Percentiles rank a stretch among this genome's conserved stretches.
Conservation (phyloP, 2,329 filamentous ascomycete genomes). For the Byssothecium circinans region DNA sequence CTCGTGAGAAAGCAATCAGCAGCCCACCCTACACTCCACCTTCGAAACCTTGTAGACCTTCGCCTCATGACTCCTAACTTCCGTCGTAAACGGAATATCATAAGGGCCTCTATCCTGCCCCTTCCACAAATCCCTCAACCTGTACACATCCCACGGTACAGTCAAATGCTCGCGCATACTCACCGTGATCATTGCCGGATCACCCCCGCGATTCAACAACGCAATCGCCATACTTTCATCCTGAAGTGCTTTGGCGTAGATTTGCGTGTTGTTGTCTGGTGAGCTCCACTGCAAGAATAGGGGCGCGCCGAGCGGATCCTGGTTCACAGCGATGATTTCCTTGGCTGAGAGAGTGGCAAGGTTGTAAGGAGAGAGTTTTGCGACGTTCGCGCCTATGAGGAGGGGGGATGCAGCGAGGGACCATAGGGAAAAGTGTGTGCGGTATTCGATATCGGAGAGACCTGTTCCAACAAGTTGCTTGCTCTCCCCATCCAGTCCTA, state of each 20-base stretch:
- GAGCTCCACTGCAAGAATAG: constrained; percentile 13
- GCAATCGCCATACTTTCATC: constrained; percentile 20
- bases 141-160: constrained; percentile 25
- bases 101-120: constrained; percentile 22
- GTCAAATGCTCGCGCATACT: constrained; percentile 24
- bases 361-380: constrained; percentile 35
- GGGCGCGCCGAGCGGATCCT: constrained; percentile 31
- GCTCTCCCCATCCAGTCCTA: constrained; percentile 25
- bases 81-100: constrained; percentile 25
- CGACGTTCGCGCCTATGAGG: constrained; percentile 45
- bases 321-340: constrained; percentile 49
- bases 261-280: constrained; percentile 17
- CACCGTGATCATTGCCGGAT: constrained; percentile 19
- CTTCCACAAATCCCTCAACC: constrained; percentile 26
- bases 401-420: constrained; percentile 46
- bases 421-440: constrained; percentile 48
- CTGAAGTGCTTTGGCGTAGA: constrained; percentile 18
- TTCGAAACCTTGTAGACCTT: constrained; percentile 21
- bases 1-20: no score
- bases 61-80: constrained; percentile 23
- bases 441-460: constrained; percentile 36
- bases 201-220: constrained; percentile 19
- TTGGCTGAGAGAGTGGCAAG: constrained; percentile 47
- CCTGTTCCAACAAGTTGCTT: constrained; percentile 25
- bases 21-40: constrained; percentile 22